Percentiles rank a stretch among this genome's conserved stretches.
Evolutionary conservation across 1,139 yeast genomes (phyloP).

Genomic region (Hansenula sp.): DNA sequence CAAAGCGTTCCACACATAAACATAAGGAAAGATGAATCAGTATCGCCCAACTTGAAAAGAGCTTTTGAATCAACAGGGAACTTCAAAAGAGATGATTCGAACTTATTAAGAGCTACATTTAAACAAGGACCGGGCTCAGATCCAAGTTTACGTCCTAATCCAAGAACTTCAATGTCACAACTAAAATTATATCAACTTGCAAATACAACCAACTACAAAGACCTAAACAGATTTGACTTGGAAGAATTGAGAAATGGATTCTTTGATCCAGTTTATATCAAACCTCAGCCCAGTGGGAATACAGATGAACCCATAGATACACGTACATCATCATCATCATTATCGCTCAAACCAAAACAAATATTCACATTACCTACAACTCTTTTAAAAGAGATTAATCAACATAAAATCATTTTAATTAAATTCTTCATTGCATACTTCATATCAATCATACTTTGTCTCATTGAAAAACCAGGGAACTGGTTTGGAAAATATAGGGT

Average conservation of each 20-base stretch:
- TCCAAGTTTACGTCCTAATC: slow-evolving; percentile 3
- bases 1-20: too few relatives aligned
- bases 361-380: neutral
- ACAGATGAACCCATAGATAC: neutral
- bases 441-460: slow-evolving; percentile 33
- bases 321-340: neutral
- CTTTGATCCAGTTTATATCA: slow-evolving; percentile 41
- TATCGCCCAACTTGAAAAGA: neutral
- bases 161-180: slow-evolving; percentile 30
- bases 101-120: neutral
- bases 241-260: slow-evolving; percentile 44
- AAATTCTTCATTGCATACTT: slow-evolving; percentile 38
- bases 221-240: slow-evolving; percentile 26
- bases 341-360: neutral
- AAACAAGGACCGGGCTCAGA: neutral
- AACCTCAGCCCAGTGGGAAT: slow-evolving; percentile 20
- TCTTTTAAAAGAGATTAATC: neutral
- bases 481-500: slow-evolving; percentile 39
- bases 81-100: slow-evolving; percentile 6
- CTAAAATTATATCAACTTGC: slow-evolving; percentile 25
- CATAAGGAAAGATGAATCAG: neutral
- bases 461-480: slow-evolving; percentile 30
- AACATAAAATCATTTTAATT: slow-evolving; percentile 18
- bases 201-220: slow-evolving; percentile 23
- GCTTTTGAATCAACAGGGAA: neutral